These are phyloP conservation scores for Nepenthes mirabilis DNA, from an alignment of 148 eudicot genomes.

Conservation along the genomic window DNA sequence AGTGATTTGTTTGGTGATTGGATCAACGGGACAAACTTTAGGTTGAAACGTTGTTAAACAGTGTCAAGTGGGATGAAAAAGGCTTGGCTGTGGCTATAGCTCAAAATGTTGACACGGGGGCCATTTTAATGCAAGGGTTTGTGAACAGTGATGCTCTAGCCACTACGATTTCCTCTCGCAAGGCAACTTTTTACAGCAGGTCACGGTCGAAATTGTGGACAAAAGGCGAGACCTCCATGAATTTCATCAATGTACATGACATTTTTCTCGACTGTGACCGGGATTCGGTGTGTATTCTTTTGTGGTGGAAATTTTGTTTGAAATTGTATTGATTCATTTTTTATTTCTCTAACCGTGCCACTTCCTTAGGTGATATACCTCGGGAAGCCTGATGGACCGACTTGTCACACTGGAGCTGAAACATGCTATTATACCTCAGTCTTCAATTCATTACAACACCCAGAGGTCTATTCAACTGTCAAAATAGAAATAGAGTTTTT, in stretches of 20 bases:
- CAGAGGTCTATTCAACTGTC: constrained; percentile 26
- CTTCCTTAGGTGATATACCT: constrained; percentile 61
- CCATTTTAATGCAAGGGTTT: constrained; percentile 97
- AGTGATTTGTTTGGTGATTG: constrained; percentile 8
- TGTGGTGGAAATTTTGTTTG: not conserved
- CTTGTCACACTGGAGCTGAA: constrained; percentile 93
- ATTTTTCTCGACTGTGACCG: constrained; percentile 81
- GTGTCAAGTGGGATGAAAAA: constrained; percentile 96
- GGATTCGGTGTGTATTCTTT: constrained; percentile 60
- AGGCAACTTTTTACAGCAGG: constrained; percentile 92
- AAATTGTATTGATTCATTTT: not conserved
- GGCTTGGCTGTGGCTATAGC: constrained; percentile 99
- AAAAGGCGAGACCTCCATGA: constrained; percentile 87
- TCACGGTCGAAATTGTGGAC: constrained; percentile 82
- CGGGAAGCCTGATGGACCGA: constrained; percentile 93
- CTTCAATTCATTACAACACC: constrained; percentile 24
- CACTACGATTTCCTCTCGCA: constrained; percentile 62
- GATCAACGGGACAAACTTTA: constrained; percentile 25
- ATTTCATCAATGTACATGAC: constrained; percentile 79
- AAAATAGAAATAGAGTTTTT: too few species aligned
- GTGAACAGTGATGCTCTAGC: constrained; percentile 81
- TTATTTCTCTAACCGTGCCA: not conserved
- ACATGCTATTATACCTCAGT: constrained; percentile 89
- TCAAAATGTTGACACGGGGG: constrained; percentile 92
- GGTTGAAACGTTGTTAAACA: constrained; percentile 73